phyloP scores from a whole-genome alignment of 352 stramenopile species.

The Globisporangium ultimum region DNA sequence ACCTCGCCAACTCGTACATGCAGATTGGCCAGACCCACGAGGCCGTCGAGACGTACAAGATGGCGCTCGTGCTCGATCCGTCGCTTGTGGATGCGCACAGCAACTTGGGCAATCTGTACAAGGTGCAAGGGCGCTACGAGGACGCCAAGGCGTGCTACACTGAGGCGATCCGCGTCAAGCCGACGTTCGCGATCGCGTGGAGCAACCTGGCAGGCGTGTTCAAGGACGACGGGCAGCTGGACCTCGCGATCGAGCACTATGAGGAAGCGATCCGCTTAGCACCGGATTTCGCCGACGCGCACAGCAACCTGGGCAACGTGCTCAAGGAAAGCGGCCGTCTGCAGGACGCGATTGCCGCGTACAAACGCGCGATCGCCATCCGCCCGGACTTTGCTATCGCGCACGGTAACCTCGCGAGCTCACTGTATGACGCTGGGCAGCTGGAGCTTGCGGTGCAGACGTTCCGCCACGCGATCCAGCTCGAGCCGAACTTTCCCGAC shows the following conservation, averaged over 20 bases:
- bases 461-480: constrained; percentile 90
- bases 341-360: constrained; percentile 78
- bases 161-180: constrained; percentile 87
- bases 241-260: constrained; percentile 84
- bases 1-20: constrained; percentile 91
- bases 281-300: constrained; percentile 82
- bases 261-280: constrained; percentile 76
- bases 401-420: constrained; percentile 89
- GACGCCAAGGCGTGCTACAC: constrained; percentile 90
- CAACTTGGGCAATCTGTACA: constrained; percentile 94
- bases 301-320: constrained; percentile 85
- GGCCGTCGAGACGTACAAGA: constrained; percentile 93
- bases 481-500: constrained; percentile 92
- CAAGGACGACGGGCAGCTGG: constrained; percentile 87
- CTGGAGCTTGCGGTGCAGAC: constrained; percentile 81
- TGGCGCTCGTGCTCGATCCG: constrained; percentile 88
- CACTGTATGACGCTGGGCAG: constrained; percentile 87
- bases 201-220: constrained; percentile 90
- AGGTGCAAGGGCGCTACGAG: constrained; percentile 78
- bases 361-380: constrained; percentile 80
- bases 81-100: constrained; percentile 91
- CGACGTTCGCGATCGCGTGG: constrained; percentile 91
- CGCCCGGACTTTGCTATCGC: constrained; percentile 91
- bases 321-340: constrained; percentile 75
- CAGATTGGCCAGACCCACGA: constrained; percentile 86